A percentile compares a stretch with the other conserved stretches of the same genome.
These are phyloP conservation scores for Porogramme epimiltina DNA, from an alignment of 1,284 basidiomycete genomes.

Conservation along the genomic window DNA sequence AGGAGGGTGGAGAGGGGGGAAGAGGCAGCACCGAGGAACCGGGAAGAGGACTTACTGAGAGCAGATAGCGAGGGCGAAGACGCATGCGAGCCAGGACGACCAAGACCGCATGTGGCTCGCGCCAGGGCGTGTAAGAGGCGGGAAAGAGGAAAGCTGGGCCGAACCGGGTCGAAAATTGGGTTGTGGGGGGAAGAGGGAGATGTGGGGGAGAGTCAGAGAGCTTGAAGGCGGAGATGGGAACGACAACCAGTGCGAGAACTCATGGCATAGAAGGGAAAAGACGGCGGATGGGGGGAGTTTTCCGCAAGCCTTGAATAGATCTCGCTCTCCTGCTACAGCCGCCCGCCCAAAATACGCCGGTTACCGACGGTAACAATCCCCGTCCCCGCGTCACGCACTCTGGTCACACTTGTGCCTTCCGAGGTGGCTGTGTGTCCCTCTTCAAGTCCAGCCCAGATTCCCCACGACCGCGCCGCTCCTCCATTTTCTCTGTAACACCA, in stretches of 20 bases:
- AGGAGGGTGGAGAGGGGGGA: no score
- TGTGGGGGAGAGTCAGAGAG: neutral
- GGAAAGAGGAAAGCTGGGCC: neutral
- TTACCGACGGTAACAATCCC: neutral
- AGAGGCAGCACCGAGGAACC: neutral
- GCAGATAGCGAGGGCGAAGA: constrained; percentile 7
- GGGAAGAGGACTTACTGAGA: constrained; percentile 12
- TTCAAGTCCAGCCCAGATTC: no score
- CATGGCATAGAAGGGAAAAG: constrained; percentile 20
- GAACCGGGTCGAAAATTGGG: neutral
- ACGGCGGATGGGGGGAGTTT: neutral
- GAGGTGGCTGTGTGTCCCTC: constrained; percentile 6
- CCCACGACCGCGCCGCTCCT: no score
- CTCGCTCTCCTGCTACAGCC: neutral
- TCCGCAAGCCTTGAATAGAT: neutral
- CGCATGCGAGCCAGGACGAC: constrained; percentile 7
- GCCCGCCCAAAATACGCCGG: constrained; percentile 7
- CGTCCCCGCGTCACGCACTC: neutral
- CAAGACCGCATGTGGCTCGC: constrained; percentile 19
- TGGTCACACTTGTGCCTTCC: neutral
- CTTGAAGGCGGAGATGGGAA: constrained; percentile 1
- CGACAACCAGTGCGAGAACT: constrained; percentile 12
- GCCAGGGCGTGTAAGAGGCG: neutral
- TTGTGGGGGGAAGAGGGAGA: neutral
- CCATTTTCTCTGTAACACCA: no score